Conservation (phyloP, 75 land plant species). For the Selaginella tamariscina region DNA sequence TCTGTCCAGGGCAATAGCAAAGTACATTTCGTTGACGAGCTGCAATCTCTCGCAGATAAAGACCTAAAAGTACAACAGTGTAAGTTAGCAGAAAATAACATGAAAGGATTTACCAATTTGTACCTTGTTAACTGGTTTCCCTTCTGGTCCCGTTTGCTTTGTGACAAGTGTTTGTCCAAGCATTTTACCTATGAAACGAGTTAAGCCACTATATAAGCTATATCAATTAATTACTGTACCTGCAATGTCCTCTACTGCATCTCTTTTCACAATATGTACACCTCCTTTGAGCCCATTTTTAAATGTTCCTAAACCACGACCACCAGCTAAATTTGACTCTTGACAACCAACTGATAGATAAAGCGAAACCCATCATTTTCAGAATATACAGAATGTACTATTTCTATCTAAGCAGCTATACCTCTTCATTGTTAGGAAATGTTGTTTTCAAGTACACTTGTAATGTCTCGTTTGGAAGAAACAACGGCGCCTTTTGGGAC, state of each 20-base stretch:
- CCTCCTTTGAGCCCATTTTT: constrained; percentile 88
- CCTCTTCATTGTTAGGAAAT: constrained; percentile 76
- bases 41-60: constrained; percentile 82
- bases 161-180: constrained; percentile 94
- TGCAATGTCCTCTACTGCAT: constrained; percentile 66
- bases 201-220: not conserved
- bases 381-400: not conserved
- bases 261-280: constrained; percentile 77
- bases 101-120: not conserved
- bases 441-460: constrained; percentile 36
- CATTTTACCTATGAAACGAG: constrained; percentile 72
- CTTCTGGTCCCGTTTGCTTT: constrained; percentile 95
- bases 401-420: not conserved
- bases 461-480: constrained; percentile 49
- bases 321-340: constrained; percentile 94
- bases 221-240: constrained; percentile 24
- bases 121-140: constrained; percentile 96
- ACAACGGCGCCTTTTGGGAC: constrained; percentile 91
- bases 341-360: constrained; percentile 61
- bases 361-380: not conserved
- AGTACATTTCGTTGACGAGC: constrained; percentile 97
- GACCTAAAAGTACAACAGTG: constrained; percentile 42
- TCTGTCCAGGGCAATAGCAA: constrained; percentile 92
- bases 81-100: not conserved
- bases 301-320: constrained; percentile 90